Evolutionary conservation across 2,329 filamentous ascomycete species (phyloP).

Genomic region (Acephala macrosclerotiorum): DNA sequence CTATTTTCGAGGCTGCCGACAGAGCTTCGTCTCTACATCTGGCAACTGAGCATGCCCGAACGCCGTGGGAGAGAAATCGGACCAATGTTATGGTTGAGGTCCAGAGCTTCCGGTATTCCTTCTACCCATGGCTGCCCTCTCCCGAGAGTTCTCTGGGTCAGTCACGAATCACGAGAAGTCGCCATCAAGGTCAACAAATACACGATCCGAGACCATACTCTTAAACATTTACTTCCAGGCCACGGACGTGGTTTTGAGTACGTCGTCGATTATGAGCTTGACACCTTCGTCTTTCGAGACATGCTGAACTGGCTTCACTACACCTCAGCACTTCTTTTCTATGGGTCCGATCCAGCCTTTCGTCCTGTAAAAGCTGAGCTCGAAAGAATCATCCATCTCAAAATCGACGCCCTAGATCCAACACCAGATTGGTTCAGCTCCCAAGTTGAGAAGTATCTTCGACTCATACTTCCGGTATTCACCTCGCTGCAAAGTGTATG

Average conservation of each 20-base stretch:
- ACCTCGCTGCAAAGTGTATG: background rate
- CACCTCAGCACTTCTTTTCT: background rate
- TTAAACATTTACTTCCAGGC: background rate
- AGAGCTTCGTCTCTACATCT: conserved; percentile 10
- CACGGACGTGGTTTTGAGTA: background rate
- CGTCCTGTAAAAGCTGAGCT: background rate
- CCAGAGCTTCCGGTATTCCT: too few relatives aligned
- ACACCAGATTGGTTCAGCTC: conserved; percentile 7
- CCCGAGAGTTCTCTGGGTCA: background rate
- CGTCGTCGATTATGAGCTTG: conserved; percentile 3
- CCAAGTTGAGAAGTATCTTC: background rate
- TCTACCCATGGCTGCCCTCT: background rate
- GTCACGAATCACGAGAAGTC: background rate
- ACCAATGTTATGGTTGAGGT: background rate
- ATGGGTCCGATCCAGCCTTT: background rate
- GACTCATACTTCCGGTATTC: background rate
- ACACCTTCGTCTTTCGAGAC: conserved; percentile 1
- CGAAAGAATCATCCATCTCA: background rate
- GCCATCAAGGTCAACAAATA: background rate
- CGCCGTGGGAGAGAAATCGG: conserved; percentile 5
- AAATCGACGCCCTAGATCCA: background rate
- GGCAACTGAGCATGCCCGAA: background rate
- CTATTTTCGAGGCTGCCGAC: conserved; percentile 1
- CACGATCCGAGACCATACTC: background rate
- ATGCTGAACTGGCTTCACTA: background rate